phyloP scores from a whole-genome alignment of 2,329 filamentous ascomycete species.

The Arthrobotrys musiformis region DNA sequence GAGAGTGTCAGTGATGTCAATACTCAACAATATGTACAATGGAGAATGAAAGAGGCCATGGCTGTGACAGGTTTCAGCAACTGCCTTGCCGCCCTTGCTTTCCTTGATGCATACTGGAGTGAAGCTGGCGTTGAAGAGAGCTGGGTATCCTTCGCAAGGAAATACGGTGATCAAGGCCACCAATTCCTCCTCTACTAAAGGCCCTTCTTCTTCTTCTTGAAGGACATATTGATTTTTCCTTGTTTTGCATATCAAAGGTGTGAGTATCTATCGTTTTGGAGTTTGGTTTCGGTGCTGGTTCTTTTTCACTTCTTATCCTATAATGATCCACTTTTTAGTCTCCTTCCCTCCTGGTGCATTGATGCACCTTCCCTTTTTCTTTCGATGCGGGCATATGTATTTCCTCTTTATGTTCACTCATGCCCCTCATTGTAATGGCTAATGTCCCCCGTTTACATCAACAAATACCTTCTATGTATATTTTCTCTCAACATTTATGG shows the following conservation, averaged over 20 bases:
- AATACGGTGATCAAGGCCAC: conserved; percentile 49
- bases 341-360: conserved; percentile 32
- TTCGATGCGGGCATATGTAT: conserved; percentile 35
- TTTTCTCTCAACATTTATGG: not conserved
- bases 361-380: conserved; percentile 29
- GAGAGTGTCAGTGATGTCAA: conserved; percentile 48
- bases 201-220: not conserved
- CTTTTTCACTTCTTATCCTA: not conserved
- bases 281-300: conserved; percentile 25
- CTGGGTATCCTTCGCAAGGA: conserved; percentile 49
- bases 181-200: conserved; percentile 41
- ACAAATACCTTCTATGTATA: conserved; percentile 34
- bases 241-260: conserved; percentile 44
- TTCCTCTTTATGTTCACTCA: conserved; percentile 21
- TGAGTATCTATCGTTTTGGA: conserved; percentile 32
- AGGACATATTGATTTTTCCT: conserved; percentile 12
- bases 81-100: conserved; percentile 43
- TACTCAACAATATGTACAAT: conserved; percentile 48
- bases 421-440: conserved; percentile 32
- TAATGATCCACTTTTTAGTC: conserved; percentile 5
- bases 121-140: conserved; percentile 48
- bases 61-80: conserved; percentile 53
- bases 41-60: conserved; percentile 54
- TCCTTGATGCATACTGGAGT: conserved; percentile 47
- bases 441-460: conserved; percentile 16